A percentile compares a stretch with the other conserved stretches of the same genome.
These are phyloP conservation scores for Fraxinus cuspidata DNA, from an alignment of 257 asterid species.

Conservation along the genomic window DNA sequence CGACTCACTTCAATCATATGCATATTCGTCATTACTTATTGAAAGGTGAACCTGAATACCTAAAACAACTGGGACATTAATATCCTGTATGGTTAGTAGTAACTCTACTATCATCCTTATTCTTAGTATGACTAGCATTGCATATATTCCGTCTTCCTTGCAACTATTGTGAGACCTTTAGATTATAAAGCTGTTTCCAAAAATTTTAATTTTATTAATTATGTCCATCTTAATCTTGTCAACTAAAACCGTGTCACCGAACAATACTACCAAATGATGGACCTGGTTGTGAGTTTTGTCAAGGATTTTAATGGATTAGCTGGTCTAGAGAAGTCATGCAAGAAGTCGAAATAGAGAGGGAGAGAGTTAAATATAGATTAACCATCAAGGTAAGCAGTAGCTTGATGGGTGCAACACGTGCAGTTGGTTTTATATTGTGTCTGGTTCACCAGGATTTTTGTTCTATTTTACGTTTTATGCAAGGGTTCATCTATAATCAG, in stretches of 20 bases:
- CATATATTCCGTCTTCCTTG: neutral
- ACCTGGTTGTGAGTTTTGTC: neutral
- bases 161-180: too few species aligned
- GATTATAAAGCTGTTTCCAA: too few species aligned
- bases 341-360: neutral
- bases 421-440: neutral
- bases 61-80: neutral
- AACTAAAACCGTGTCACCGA: neutral
- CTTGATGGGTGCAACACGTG: constrained; percentile 8
- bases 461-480: neutral
- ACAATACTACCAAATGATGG: neutral
- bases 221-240: neutral
- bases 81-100: neutral
- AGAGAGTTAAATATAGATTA: neutral
- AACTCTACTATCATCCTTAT: neutral
- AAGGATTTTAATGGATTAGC: neutral
- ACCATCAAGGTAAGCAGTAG: neutral
- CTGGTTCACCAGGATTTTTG: neutral
- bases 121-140: neutral
- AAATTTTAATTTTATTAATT: too few species aligned
- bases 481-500: neutral
- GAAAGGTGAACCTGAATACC: neutral
- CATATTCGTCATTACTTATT: neutral
- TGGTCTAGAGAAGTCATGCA: neutral
- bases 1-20: neutral